Evolutionary conservation across 805 yeast species (phyloP).

Genomic region (Tanozyma kutaoensis): DNA sequence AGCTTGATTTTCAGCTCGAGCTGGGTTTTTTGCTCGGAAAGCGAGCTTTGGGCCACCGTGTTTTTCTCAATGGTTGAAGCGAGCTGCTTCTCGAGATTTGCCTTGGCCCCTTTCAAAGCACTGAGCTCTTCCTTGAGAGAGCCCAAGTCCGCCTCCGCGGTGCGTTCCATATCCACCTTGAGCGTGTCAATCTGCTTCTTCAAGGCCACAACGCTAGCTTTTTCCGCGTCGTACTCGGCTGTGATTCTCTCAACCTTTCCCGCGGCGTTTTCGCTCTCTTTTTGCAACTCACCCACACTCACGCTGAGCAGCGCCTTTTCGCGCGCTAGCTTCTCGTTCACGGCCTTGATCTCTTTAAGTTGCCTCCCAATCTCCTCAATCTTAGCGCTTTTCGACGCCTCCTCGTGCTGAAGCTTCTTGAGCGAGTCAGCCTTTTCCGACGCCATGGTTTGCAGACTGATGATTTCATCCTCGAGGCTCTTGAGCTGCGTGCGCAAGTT

Average conservation of each 20-base stretch:
- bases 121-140: conserved; percentile 1
- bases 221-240: neutral
- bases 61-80: conserved; percentile 10
- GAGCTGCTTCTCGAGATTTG: conserved; percentile 3
- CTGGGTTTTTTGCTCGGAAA: conserved; percentile 6
- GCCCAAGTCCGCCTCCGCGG: conserved; percentile 1
- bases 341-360: conserved; percentile 14
- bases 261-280: neutral
- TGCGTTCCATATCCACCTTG: conserved; percentile 4
- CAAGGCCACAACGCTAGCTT: conserved; percentile 1
- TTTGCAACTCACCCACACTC: conserved; percentile 1
- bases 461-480: conserved; percentile 19
- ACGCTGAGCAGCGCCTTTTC: conserved; percentile 14
- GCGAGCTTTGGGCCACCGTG: conserved; percentile 2
- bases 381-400: conserved; percentile 15
- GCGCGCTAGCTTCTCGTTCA: conserved; percentile 17
- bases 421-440: conserved; percentile 35
- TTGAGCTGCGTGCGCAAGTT: conserved; percentile 25
- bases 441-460: conserved; percentile 15
- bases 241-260: neutral
- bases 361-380: conserved; percentile 15
- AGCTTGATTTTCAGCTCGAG: too few relatives aligned
- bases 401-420: conserved; percentile 26
- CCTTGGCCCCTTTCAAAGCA: conserved; percentile 2
- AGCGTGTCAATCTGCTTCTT: conserved; percentile 2